These are phyloP conservation scores for Pestalotiopsis sp. DNA, from an alignment of 2,329 filamentous ascomycete genomes.

Conservation along the genomic window DNA sequence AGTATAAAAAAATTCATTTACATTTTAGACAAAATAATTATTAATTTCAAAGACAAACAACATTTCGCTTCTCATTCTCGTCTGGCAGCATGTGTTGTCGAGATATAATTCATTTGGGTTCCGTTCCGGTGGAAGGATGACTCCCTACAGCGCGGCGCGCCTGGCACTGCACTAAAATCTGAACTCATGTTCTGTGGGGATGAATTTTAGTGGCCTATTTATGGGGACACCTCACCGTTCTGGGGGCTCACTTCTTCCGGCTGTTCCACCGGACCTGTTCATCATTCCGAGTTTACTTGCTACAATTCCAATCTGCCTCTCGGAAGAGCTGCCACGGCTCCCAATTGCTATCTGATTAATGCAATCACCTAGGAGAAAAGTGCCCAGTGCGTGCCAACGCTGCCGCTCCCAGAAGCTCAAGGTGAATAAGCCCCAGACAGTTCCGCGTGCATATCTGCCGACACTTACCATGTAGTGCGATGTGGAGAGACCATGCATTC, in stretches of 20 bases:
- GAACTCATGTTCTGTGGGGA: not conserved
- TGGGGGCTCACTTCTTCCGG: not conserved
- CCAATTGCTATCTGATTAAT: not conserved
- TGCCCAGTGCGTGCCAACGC: not conserved
- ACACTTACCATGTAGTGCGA: slow-evolving; percentile 18
- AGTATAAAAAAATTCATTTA: not conserved
- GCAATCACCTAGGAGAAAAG: not conserved
- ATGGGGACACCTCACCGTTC: not conserved
- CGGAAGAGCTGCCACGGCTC: not conserved
- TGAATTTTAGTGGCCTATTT: not conserved
- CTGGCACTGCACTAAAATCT: too few relatives aligned
- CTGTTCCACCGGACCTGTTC: not conserved
- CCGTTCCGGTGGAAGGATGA: too few relatives aligned
- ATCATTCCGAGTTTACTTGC: not conserved
- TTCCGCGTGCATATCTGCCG: not conserved
- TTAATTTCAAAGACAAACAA: not conserved
- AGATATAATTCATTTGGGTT: too few relatives aligned
- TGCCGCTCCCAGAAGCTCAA: slow-evolving; percentile 10
- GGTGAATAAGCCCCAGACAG: not conserved
- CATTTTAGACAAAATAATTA: not conserved
- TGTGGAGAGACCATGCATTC: slow-evolving; percentile 32
- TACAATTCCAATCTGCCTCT: not conserved
- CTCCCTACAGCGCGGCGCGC: too few relatives aligned
- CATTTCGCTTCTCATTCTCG: not conserved
- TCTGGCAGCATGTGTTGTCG: not conserved